phyloP scores from a whole-genome alignment of 2,329 filamentous ascomycete genomes.

The Sclerotinia glacialis region DNA sequence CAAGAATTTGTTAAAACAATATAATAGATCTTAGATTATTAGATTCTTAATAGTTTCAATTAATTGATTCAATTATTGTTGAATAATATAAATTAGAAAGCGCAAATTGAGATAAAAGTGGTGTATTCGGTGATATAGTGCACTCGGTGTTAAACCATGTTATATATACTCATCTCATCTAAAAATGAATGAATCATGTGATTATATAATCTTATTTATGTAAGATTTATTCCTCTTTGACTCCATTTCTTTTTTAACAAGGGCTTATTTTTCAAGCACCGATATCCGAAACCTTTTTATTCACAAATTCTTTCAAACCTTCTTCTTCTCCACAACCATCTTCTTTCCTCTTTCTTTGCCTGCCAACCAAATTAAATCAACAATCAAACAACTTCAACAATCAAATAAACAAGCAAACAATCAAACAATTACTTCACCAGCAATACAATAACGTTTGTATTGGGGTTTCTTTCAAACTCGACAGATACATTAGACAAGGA shows the following conservation, averaged over 20 bases:
- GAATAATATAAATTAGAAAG: too few relatives aligned
- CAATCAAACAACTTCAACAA: background rate
- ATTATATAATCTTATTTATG: too few relatives aligned
- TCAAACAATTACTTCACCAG: constrained; percentile 1
- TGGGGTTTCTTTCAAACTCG: background rate
- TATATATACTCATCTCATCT: too few relatives aligned
- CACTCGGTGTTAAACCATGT: too few relatives aligned
- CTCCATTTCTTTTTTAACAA: constrained; percentile 1
- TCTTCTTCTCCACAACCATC: constrained; percentile 6
- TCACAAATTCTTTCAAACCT: constrained; percentile 14
- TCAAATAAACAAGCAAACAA: background rate
- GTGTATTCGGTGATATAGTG: too few relatives aligned
- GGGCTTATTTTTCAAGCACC: constrained; percentile 10
- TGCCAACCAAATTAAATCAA: background rate
- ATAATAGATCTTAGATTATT: too few relatives aligned
- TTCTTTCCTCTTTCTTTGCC: constrained; percentile 18
- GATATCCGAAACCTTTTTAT: constrained; percentile 15
- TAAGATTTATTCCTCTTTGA: background rate
- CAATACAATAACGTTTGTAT: constrained; percentile 6
- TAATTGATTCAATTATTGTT: too few relatives aligned
- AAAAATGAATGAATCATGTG: too few relatives aligned
- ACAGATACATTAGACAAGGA: background rate
- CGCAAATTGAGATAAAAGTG: too few relatives aligned
- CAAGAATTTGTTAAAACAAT: too few relatives aligned
- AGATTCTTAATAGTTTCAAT: too few relatives aligned